phyloP scores from a whole-genome alignment of 176 grass and related monocot genomes.

The Triticum monococcum region DNA sequence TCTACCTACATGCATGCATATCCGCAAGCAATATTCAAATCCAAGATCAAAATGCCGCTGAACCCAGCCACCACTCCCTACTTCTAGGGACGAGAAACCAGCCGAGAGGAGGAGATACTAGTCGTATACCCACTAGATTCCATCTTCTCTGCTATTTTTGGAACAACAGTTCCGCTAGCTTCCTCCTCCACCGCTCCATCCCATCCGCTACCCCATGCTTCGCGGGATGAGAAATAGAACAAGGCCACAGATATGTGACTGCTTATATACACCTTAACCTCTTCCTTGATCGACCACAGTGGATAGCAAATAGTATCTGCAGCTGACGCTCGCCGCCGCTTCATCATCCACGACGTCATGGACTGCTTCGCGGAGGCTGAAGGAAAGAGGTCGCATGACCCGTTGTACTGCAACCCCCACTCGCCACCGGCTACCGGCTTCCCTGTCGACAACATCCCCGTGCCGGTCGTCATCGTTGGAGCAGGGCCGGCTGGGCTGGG shows the following conservation, averaged over 20 bases:
- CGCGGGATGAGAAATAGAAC: background rate
- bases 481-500: conserved; percentile 74
- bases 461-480: conserved; percentile 56
- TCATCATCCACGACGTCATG: background rate
- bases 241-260: background rate
- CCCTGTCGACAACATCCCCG: background rate
- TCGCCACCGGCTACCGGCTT: conserved; percentile 27
- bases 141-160: background rate
- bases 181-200: background rate
- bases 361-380: conserved; percentile 36
- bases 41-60: background rate
- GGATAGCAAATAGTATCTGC: background rate
- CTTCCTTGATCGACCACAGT: background rate
- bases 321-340: background rate
- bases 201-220: background rate
- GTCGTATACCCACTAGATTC: conserved; percentile 9
- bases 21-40: conserved; percentile 2
- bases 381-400: conserved; percentile 67
- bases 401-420: conserved; percentile 20
- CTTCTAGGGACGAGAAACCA: background rate
- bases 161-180: background rate
- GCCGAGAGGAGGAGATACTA: background rate
- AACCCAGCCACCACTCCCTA: background rate
- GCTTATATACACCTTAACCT: background rate
- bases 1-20: conserved; percentile 5